Percentiles rank a stretch among this genome's conserved stretches.
Conservation (phyloP, 2,329 filamentous ascomycete genomes). For the Penicillium frequentans region DNA sequence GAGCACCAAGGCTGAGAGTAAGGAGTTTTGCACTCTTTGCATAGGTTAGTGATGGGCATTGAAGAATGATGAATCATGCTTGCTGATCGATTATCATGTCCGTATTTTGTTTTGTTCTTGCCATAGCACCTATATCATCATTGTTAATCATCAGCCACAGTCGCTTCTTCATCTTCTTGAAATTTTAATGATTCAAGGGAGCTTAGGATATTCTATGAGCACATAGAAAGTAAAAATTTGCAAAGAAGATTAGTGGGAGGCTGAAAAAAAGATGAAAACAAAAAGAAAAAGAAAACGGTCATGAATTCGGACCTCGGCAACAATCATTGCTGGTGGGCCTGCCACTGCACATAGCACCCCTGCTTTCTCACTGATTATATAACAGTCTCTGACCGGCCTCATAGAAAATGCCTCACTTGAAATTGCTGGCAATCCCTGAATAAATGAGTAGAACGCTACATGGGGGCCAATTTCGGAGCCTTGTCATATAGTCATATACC, state of each 20-base stretch:
- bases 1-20: too few relatives aligned
- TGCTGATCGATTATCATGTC: background rate
- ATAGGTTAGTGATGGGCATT: background rate
- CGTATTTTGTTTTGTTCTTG: background rate
- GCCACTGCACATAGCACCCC: background rate
- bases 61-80: background rate
- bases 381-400: background rate
- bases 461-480: constrained; percentile 23
- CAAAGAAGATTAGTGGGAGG: too few relatives aligned
- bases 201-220: too few relatives aligned
- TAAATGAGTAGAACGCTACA: constrained; percentile 10
- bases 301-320: too few relatives aligned
- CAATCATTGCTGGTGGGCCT: background rate
- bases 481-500: constrained; percentile 28
- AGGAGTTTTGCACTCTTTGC: too few relatives aligned
- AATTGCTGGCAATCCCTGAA: constrained; percentile 1
- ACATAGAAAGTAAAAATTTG: too few relatives aligned
- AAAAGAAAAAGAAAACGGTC: too few relatives aligned
- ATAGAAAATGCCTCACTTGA: background rate
- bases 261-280: too few relatives aligned
- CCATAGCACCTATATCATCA: background rate
- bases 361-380: background rate
- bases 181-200: background rate
- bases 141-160: background rate
- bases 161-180: background rate